A percentile compares a stretch with the other conserved stretches of the same genome.
Conservation (phyloP, 2,329 filamentous ascomycete species). For the Pyricularia sp. region DNA sequence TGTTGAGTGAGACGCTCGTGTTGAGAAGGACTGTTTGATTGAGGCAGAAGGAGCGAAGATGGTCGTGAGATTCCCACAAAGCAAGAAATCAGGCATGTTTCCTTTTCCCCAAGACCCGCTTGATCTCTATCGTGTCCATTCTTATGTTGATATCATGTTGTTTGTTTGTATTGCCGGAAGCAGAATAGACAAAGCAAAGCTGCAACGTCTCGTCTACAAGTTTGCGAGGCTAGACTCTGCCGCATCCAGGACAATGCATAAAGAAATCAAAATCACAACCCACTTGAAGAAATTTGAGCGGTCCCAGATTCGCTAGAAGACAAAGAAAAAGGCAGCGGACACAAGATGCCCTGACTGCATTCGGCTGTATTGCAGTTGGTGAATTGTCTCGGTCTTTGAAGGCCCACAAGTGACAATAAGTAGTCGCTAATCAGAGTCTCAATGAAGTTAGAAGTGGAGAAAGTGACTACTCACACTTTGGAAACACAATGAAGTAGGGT, state of each 20-base stretch:
- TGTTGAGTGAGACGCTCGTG: not conserved
- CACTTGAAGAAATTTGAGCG: not conserved
- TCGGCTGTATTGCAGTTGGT: not conserved
- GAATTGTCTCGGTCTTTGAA: not conserved
- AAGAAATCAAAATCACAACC: not conserved
- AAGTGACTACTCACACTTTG: not conserved
- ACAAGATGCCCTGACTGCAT: not conserved
- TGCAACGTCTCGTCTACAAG: not conserved
- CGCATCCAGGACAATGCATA: not conserved
- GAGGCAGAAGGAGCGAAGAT: not conserved
- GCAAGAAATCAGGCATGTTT: not conserved
- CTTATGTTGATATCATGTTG: not conserved
- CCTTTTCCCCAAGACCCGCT: not conserved
- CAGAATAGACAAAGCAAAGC: not conserved
- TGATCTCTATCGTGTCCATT: not conserved
- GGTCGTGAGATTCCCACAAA: not conserved
- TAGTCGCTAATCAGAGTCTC: not conserved
- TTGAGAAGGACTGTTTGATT: not conserved
- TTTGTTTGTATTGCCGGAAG: not conserved
- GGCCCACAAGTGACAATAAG: not conserved
- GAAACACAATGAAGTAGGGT: not conserved
- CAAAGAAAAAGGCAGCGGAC: not conserved
- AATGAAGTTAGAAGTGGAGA: not conserved
- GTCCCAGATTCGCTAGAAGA: not conserved
- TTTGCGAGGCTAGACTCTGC: not conserved